Percentiles rank a stretch among this genome's conserved stretches.
These are phyloP conservation scores for Macrolepiota albuminosa DNA, from an alignment of 768 basidiomycete species.

Conservation along the genomic window DNA sequence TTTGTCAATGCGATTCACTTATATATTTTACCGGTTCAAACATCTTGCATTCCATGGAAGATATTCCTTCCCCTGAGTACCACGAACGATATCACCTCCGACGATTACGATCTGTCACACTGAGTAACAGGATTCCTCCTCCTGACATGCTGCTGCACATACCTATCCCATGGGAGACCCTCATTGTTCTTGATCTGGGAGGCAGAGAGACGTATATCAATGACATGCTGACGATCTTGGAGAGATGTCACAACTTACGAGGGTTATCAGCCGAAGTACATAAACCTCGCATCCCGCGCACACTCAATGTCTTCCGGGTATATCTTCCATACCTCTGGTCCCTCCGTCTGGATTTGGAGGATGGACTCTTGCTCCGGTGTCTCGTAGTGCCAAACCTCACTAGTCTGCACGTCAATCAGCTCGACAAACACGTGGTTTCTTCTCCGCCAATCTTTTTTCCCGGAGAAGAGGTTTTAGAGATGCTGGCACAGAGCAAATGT, in stretches of 20 bases:
- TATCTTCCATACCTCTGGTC: constrained; percentile 2
- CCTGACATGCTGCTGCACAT: not conserved
- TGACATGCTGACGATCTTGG: not conserved
- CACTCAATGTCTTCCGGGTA: not conserved
- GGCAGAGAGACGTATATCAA: not conserved
- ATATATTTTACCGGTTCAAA: constrained; percentile 1
- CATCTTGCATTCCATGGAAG: not conserved
- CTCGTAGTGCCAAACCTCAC: constrained; percentile 2
- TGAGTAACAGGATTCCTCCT: not conserved
- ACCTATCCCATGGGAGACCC: constrained; percentile 1
- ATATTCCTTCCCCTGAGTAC: not conserved
- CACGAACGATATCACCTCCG: not conserved
- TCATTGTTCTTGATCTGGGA: constrained; percentile 1
- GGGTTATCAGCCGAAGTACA: constrained; percentile 1
- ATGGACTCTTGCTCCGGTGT: constrained; percentile 1
- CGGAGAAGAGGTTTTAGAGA: not conserved
- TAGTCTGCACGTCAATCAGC: not conserved
- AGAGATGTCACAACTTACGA: not conserved
- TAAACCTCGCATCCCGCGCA: not conserved
- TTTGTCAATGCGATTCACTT: constrained; percentile 2
- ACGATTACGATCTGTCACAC: not conserved
- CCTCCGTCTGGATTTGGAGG: constrained; percentile 1
- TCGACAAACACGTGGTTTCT: not conserved
- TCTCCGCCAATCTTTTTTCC: not conserved
- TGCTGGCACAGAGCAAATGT: constrained; percentile 2